Conservation (phyloP, 345 rosid genomes). For the Salix caprea region DNA sequence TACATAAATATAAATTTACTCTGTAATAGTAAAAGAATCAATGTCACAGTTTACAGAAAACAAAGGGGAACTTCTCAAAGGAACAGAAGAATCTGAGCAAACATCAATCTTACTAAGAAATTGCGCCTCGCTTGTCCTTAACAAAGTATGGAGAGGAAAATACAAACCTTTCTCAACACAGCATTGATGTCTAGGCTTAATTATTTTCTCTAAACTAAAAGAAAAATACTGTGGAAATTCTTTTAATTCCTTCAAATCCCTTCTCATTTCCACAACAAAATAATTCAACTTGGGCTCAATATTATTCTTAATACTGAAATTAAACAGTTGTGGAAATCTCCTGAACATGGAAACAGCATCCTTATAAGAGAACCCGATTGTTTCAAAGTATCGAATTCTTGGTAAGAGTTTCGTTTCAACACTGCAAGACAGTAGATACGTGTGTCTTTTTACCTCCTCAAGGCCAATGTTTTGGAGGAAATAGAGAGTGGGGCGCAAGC, state of each 20-base stretch:
- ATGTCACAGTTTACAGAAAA: constrained; percentile 37
- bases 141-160: constrained; percentile 56
- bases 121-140: constrained; percentile 55
- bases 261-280: constrained; percentile 74
- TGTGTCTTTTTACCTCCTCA: constrained; percentile 54
- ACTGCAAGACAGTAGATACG: constrained; percentile 73
- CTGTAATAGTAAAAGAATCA: constrained; percentile 26
- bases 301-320: constrained; percentile 60
- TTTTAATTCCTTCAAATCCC: constrained; percentile 69
- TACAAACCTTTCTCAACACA: constrained; percentile 69
- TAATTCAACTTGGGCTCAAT: constrained; percentile 67
- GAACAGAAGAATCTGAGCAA: constrained; percentile 65
- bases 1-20: not conserved
- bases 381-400: constrained; percentile 58
- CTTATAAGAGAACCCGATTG: constrained; percentile 53
- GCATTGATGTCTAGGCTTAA: constrained; percentile 67
- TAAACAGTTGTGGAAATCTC: constrained; percentile 78
- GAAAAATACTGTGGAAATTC: constrained; percentile 88
- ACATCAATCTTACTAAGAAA: constrained; percentile 57
- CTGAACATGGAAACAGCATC: constrained; percentile 57
- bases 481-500: constrained; percentile 68
- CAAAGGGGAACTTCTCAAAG: constrained; percentile 53
- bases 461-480: constrained; percentile 82
- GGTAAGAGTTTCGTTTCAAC: constrained; percentile 70
- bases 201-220: constrained; percentile 79